A percentile compares a stretch with the other conserved stretches of the same genome.
Evolutionary conservation across 306 rosid genomes (phyloP).

Genomic region (Clitoria ternatea): DNA sequence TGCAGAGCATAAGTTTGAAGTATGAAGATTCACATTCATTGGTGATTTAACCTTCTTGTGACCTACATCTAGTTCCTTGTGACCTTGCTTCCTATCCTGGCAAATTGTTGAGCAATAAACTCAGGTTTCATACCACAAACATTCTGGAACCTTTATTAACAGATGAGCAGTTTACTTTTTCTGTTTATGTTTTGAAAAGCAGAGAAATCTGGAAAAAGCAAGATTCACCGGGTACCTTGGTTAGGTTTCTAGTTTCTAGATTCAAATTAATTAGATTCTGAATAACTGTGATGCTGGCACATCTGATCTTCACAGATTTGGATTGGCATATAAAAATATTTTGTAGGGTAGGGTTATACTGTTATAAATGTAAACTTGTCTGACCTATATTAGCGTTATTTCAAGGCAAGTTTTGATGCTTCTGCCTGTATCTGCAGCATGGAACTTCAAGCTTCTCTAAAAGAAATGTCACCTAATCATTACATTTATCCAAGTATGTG

Average conservation of each 20-base stretch:
- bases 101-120: conserved; percentile 9
- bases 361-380: conserved; percentile 9
- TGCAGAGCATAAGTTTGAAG: conserved; percentile 26
- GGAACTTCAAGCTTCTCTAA: conserved; percentile 25
- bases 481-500: conserved; percentile 24
- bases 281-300: conserved; percentile 12
- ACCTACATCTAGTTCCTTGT: conserved; percentile 6
- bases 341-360: conserved; percentile 8
- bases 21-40: conserved; percentile 2
- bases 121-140: conserved; percentile 22
- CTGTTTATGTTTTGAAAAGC: conserved; percentile 1
- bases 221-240: conserved; percentile 19
- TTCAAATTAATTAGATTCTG: conserved; percentile 12
- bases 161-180: not conserved
- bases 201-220: conserved; percentile 6
- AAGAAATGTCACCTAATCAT: conserved; percentile 13
- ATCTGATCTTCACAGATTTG: conserved; percentile 7
- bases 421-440: conserved; percentile 13
- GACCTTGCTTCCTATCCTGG: conserved; percentile 13
- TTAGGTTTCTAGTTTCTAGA: conserved; percentile 15
- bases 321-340: conserved; percentile 4
- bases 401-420: conserved; percentile 8
- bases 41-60: conserved; percentile 13
- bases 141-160: conserved; percentile 14
- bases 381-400: conserved; percentile 3